Evolutionary conservation across 495 filamentous ascomycete genomes (phyloP).

Genomic region (Darksidea phi): DNA sequence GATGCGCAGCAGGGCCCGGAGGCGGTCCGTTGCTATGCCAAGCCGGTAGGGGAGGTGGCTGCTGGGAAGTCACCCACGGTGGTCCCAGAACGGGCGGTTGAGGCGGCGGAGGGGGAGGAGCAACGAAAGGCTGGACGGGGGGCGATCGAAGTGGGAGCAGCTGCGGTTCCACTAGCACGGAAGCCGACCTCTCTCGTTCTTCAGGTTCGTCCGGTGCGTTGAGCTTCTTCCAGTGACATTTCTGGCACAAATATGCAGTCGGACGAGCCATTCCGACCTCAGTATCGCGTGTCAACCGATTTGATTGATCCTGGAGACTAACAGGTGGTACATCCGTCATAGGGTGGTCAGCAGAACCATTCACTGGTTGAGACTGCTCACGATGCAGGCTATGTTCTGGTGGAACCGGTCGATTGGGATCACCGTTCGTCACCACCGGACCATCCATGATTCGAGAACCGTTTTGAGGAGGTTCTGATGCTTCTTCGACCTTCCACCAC

Average conservation of each 20-base stretch:
- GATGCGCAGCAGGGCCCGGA: conserved; percentile 8
- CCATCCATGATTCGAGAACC: conserved; percentile 16
- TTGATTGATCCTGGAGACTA: background rate
- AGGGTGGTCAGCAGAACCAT: conserved; percentile 20
- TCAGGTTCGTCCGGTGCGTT: conserved; percentile 27
- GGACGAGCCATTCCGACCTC: conserved; percentile 14
- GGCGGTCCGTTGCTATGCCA: conserved; percentile 22
- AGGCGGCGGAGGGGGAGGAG: conserved; percentile 14
- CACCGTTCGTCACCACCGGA: conserved; percentile 13
- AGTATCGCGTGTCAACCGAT: conserved; percentile 10
- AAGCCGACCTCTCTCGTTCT: conserved; percentile 22
- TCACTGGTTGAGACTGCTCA: conserved; percentile 1
- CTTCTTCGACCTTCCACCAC: conserved; percentile 52
- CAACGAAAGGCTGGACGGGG: conserved; percentile 15
- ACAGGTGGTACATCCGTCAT: conserved; percentile 20
- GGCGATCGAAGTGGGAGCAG: conserved; percentile 34
- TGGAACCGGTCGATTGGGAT: background rate
- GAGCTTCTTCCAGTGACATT: conserved; percentile 41
- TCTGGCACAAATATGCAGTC: conserved; percentile 39
- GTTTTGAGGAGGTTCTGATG: background rate
- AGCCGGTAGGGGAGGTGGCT: conserved; percentile 23
- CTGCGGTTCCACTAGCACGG: conserved; percentile 14
- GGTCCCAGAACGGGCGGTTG: conserved; percentile 1
- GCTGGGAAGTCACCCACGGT: conserved; percentile 11
- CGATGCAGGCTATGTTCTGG: conserved; percentile 3